phyloP scores from a whole-genome alignment of 1,139 yeast species.

The Pneumocystis jirovecii region DNA sequence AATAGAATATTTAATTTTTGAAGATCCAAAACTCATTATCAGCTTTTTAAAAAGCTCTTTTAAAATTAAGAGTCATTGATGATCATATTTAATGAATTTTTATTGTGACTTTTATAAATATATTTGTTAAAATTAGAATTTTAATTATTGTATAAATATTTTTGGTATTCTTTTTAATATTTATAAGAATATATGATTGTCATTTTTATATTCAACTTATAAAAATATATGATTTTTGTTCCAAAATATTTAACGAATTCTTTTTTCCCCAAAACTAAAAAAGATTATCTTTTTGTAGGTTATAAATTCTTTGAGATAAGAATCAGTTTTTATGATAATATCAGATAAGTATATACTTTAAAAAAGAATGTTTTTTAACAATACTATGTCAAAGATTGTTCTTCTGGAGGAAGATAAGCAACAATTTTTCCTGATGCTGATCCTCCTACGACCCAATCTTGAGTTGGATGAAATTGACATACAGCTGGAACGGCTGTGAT shows the following conservation, averaged over 20 bases:
- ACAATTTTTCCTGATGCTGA: conserved; percentile 88
- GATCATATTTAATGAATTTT: not conserved
- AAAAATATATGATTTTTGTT: not conserved
- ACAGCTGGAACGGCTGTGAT: conserved; percentile 92
- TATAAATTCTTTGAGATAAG: not conserved
- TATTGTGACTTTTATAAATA: not conserved
- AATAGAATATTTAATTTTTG: not conserved
- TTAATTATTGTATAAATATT: not conserved
- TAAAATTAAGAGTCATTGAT: not conserved
- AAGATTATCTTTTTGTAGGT: too few relatives aligned
- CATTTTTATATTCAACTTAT: not conserved
- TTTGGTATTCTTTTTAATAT: not conserved
- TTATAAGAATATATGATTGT: not conserved
- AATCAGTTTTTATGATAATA: not conserved
- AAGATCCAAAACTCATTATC: not conserved
- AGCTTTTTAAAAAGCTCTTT: not conserved
- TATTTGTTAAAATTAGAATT: not conserved
- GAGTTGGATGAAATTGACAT: conserved; percentile 60
- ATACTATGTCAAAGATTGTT: not conserved
- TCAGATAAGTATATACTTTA: not conserved
- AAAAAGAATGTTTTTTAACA: not conserved
- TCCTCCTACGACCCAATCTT: conserved; percentile 86
- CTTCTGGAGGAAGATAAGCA: conserved; percentile 27
- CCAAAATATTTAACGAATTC: not conserved
- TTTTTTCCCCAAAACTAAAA: too few relatives aligned